A percentile compares a stretch with the other conserved stretches of the same genome.
Conservation (phyloP, 2,329 filamentous ascomycete species). For the Gaeumannomyces sp. region DNA sequence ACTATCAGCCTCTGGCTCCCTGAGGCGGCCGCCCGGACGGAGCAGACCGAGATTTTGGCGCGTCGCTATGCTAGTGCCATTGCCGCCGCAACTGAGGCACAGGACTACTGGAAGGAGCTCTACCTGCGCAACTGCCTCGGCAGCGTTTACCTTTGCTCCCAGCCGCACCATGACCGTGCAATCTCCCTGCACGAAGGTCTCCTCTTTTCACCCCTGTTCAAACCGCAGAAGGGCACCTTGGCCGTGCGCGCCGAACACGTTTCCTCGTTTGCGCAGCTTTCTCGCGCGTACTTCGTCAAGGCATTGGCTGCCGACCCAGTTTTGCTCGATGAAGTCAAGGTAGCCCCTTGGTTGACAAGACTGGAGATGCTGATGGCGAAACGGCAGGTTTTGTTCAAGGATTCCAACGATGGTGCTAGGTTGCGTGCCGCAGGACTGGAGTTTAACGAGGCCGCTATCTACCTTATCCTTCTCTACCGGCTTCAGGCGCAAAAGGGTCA, state of each 20-base stretch:
- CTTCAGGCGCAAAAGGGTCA: background rate
- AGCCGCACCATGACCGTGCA: background rate
- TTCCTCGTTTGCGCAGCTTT: conserved; percentile 5
- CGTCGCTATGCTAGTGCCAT: conserved; percentile 2
- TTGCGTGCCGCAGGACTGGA: conserved; percentile 8
- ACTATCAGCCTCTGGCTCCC: conserved; percentile 8
- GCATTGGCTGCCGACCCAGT: background rate
- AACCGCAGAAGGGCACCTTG: conserved; percentile 7
- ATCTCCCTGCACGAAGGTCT: background rate
- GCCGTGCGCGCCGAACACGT: conserved; percentile 7
- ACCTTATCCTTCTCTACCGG: conserved; percentile 6
- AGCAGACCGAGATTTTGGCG: conserved; percentile 5
- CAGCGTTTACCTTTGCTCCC: conserved; percentile 4
- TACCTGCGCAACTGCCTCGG: conserved; percentile 10
- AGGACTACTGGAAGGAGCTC: conserved; percentile 7
- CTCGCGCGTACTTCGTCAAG: conserved; percentile 6
- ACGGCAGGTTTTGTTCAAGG: conserved; percentile 2
- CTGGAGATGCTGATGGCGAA: conserved; percentile 5
- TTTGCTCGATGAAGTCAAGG: background rate
- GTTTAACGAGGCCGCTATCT: conserved; percentile 8
- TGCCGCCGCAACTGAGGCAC: background rate
- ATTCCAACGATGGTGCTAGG: conserved; percentile 2
- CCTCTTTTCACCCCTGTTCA: background rate
- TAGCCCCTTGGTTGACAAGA: conserved; percentile 4
- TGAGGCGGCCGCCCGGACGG: conserved; percentile 8